Percentiles rank a stretch among this genome's conserved stretches.
phyloP scores from a whole-genome alignment of 306 rosid species.

The Canavalia ensiformis region DNA sequence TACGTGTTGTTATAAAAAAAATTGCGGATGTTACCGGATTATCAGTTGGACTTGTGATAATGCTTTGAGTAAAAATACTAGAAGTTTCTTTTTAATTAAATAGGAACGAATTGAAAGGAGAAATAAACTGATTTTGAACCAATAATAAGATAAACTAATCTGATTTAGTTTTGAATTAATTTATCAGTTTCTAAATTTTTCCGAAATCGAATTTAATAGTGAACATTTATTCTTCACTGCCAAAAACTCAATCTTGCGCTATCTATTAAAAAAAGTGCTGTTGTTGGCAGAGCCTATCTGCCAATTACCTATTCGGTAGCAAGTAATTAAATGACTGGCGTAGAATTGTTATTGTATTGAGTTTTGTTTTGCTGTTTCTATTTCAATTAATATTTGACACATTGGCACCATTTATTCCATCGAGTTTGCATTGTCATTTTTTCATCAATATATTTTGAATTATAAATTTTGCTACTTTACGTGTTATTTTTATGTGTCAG shows the following conservation, averaged over 20 bases:
- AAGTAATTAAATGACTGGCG: no score
- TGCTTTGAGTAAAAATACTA: not conserved
- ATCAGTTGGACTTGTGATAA: not conserved
- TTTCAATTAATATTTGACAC: not conserved
- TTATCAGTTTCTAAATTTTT: not conserved
- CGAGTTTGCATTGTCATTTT: not conserved
- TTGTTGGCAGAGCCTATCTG: not conserved
- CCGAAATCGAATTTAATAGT: not conserved
- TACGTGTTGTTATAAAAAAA: no score
- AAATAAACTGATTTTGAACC: not conserved
- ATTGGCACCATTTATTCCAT: not conserved
- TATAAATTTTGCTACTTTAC: not conserved
- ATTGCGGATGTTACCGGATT: not conserved
- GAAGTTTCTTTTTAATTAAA: not conserved
- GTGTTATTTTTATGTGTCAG: not conserved
- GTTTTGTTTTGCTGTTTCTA: not conserved
- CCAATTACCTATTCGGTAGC: not conserved
- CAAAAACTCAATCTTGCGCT: not conserved
- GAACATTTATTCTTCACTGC: slow-evolving; percentile 5
- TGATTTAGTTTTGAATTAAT: not conserved
- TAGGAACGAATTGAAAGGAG: not conserved
- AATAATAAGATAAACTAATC: no score
- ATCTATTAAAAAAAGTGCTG: not conserved
- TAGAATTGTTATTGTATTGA: not conserved
- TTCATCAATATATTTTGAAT: not conserved